Evolutionary conservation across 1,284 basidiomycete species (phyloP), one percentile per base, ranked within the genome.

Genomic region (Ganoderma boninense): DNA sequence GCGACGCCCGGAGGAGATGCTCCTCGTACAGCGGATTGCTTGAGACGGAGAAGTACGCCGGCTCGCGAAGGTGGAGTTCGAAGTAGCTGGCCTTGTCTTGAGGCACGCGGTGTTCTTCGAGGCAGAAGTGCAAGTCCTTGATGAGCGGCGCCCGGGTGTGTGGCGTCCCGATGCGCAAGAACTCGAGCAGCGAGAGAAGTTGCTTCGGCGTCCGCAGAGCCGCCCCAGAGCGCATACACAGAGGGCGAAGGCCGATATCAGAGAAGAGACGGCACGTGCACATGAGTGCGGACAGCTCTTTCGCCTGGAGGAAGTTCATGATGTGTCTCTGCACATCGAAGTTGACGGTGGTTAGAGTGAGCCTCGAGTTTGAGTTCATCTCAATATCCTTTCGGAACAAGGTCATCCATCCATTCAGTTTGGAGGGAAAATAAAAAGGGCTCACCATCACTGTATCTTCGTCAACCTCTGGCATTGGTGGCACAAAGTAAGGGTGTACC

Each of bases 241-340:
- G 44, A 13, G 59, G 59, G 1, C 29, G 35, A n/a, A 67, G 44
- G 38, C 32, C 65, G 26, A 62, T 44, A 42, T 67, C 65, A 18
- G 35, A 32, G 18, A 67, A 54, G 13, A 56, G 54, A 3, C 52
- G 46, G 18, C 66, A 67, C 23, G 62, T 67, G 35, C 52, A 29
- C 66, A 62, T 63, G 8, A 67, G 13, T 8, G 60, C 61, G 42
- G 65, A 67, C 11, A 67, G 38, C 6, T 67, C 62, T 8, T 49
- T 29, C 18, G 42, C 2, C n/a, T 35, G 60, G 14, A 67, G 65
- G 38, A 67, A 67, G 2, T 35, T 18, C 66, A 59, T 63, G 66
- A 62, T 63, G n/a, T 63, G 61, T 7, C 26, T 44, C 46, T 67
- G 66, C 10, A 67, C 54, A 35, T 63, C 66, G 54, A 67, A 67